phyloP scores from a whole-genome alignment of 1,284 basidiomycete genomes.

The Boletellus deceptivus region DNA sequence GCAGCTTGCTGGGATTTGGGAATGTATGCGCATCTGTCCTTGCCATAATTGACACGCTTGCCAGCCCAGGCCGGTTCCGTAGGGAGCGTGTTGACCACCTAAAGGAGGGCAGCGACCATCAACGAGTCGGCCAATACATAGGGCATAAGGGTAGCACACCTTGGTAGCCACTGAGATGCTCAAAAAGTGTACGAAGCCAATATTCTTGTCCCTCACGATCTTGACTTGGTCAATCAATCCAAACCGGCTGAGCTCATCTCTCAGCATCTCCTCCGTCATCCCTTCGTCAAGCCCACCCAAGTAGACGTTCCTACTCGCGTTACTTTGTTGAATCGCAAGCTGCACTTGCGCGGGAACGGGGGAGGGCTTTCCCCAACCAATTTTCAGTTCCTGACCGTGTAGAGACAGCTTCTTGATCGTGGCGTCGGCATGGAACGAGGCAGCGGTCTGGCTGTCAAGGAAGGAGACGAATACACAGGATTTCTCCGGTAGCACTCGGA shows the following conservation, averaged over 20 bases:
- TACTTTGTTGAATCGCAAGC: constrained; percentile 84
- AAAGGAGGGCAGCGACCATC: constrained; percentile 4
- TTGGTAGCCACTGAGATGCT: constrained; percentile 91
- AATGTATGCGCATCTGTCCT: constrained; percentile 93
- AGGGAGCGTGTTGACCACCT: constrained; percentile 89
- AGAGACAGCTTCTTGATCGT: constrained; percentile 88
- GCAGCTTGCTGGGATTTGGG: constrained; percentile 86
- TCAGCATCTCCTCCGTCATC: constrained; percentile 84
- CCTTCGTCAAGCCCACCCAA: constrained; percentile 86
- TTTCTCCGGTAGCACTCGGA: constrained; percentile 96
- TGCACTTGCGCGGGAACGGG: constrained; percentile 84
- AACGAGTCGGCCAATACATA: background rate
- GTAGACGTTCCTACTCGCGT: constrained; percentile 92
- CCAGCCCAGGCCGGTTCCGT: constrained; percentile 90
- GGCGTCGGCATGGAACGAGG: constrained; percentile 93
- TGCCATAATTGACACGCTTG: constrained; percentile 93
- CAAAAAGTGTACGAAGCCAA: constrained; percentile 95
- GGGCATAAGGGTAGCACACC: constrained; percentile 41
- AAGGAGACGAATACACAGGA: constrained; percentile 98
- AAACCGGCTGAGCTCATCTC: constrained; percentile 85
- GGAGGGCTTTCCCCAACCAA: constrained; percentile 93
- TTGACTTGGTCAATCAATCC: constrained; percentile 98
- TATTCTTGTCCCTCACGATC: constrained; percentile 96
- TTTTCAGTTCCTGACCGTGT: constrained; percentile 91
- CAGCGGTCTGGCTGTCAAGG: constrained; percentile 86